phyloP scores from a whole-genome alignment of 768 basidiomycete species.

The Russula vinacea region DNA sequence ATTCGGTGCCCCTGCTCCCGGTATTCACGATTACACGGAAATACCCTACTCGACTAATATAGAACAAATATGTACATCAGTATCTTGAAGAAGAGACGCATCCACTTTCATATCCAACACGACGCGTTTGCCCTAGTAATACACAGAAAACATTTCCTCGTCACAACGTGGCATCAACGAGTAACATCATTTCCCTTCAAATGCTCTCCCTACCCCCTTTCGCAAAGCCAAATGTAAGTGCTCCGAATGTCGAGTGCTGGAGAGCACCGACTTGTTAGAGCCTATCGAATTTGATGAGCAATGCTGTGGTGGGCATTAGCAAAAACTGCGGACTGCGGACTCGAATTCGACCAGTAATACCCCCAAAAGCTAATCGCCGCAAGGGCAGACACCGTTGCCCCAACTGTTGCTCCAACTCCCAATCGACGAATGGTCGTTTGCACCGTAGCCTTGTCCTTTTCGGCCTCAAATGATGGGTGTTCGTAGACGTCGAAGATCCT shows the following conservation, averaged over 20 bases:
- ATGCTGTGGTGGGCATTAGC: background rate
- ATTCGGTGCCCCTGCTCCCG: background rate
- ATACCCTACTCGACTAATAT: background rate
- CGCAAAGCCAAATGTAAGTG: background rate
- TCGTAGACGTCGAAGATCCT: constrained; percentile 30
- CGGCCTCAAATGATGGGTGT: constrained; percentile 28
- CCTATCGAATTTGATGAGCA: constrained; percentile 12
- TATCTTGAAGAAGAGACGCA: background rate
- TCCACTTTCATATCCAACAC: constrained; percentile 1
- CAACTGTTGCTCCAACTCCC: constrained; percentile 25
- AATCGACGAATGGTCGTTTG: constrained; percentile 22
- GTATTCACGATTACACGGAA: constrained; percentile 7
- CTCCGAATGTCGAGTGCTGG: background rate
- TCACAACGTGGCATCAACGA: background rate
- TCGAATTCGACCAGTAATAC: constrained; percentile 26
- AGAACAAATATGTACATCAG: constrained; percentile 1
- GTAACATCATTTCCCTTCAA: too few relatives aligned
- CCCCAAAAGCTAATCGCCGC: constrained; percentile 26
- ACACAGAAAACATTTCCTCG: constrained; percentile 8
- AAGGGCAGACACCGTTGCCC: constrained; percentile 20
- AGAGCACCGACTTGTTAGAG: background rate
- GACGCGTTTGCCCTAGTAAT: constrained; percentile 14
- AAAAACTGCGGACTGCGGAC: constrained; percentile 21
- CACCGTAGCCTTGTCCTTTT: constrained; percentile 15
- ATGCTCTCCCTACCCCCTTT: background rate